A percentile compares a stretch with the other conserved stretches of the same genome.
Evolutionary conservation across 306 rosid genomes (phyloP).

Genomic region (Gynostemma pentaphyllum): DNA sequence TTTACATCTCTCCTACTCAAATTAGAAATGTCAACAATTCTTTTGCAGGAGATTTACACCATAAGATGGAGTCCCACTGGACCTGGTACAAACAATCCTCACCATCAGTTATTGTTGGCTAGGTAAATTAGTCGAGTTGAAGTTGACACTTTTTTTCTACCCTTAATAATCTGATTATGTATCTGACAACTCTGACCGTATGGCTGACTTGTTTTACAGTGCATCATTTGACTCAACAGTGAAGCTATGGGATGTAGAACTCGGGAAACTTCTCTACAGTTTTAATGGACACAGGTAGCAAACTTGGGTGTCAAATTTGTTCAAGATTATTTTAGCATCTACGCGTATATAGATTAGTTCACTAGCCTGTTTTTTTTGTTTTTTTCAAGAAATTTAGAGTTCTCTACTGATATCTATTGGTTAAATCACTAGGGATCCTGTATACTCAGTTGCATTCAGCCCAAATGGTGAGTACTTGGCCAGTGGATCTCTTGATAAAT

Average conservation of each 20-base stretch:
- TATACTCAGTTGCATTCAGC: constrained; percentile 88
- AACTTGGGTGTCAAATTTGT: not conserved
- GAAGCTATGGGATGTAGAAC: constrained; percentile 82
- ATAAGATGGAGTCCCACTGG: constrained; percentile 98
- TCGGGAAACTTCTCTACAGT: constrained; percentile 62
- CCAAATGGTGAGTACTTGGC: constrained; percentile 88
- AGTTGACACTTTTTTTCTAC: not conserved
- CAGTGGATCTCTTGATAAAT: constrained; percentile 84
- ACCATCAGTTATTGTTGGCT: constrained; percentile 70
- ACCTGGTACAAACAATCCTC: constrained; percentile 66
- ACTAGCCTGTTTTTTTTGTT: too few species aligned
- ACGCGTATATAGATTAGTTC: not conserved
- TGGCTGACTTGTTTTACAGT: constrained; percentile 29
- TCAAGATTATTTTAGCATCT: not conserved
- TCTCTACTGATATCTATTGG: not conserved
- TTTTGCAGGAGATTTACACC: constrained; percentile 77
- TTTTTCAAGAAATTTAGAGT: not conserved
- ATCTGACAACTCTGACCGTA: not conserved
- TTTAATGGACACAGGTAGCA: constrained; percentile 80
- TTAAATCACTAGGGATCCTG: constrained; percentile 41
- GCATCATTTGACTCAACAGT: constrained; percentile 91
- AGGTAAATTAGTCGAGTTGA: constrained; percentile 38
- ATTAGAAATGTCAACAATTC: constrained; percentile 6
- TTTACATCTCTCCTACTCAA: constrained; percentile 3
- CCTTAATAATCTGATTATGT: not conserved